Base-by-base conservation (phyloP, 139 green algal species). In the Asterochloris erici region DNA sequence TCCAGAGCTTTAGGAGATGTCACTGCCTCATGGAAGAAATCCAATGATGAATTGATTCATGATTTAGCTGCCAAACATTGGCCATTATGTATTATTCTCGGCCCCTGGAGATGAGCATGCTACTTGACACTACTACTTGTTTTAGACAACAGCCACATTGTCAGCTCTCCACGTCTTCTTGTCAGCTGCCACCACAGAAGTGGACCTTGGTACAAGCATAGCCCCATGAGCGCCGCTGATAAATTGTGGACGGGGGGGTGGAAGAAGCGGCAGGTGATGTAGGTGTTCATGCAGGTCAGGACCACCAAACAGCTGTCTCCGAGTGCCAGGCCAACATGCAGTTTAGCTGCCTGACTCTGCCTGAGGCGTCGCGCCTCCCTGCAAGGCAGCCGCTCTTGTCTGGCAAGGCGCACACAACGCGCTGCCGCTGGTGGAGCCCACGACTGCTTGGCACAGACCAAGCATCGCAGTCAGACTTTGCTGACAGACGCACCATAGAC, bases 201-300 rank as follows among this genome's bases (percentile, higher is more conserved):
- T 60, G 76, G 76, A 28, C 68, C 38, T 69, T 80, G 76, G 24
- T 70, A 80, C 13, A 69, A 28, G 12, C 68, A n/a, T 60, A 80
- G 21, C 54, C 76, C 76, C 4, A 80, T 14, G 24, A 80, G 68
- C 24, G 68, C 76, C 19, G 76, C 54, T 62, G 60, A 80, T 24
- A 80, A 80, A 15, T 80, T 80, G 24, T 80, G 76, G 15, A 80
- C 69, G 14, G 76, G 63, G 14, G 28, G 26, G 54, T 86, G 82
- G 47, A 83, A 86, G 69, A 77, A 82, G 11, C 68, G 69, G 54
- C 77, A 79, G 9, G 82, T 86, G 69, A 80, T 76, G 77, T 86
- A 75, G 69, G 79, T 83, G 60, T 86, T 23, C 38, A 70, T 63
- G 26, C 54, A 66, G 15, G 38, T 63, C 70, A 64, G 54, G 24